Evolutionary conservation across 805 yeast genomes (phyloP), one percentile per base, ranked within the genome.

Genomic region (Wilhelminamyces savonicus): DNA sequence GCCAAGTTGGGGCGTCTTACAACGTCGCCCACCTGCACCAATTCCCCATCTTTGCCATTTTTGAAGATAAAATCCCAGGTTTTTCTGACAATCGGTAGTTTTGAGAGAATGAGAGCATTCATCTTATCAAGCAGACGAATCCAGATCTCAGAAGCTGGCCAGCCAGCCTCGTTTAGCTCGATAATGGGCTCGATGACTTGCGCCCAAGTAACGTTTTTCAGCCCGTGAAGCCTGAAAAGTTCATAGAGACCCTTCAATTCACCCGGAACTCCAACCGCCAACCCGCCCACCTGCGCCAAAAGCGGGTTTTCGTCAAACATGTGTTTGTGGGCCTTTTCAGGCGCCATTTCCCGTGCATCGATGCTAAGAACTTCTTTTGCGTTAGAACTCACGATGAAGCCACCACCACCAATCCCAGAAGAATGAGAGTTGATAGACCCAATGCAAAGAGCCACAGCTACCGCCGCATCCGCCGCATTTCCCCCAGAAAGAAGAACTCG

Each of bases 331-430:
- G 92, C 74, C 2, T 29, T 45, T 2, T 49, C 54, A 0, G 97
- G 97, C 0, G 97, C 95, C 62, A 72, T 74, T 52, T 90, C 98
- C 38, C 98, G 66, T 18, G 92, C 94, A 56, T 90, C 95, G 24
- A 88, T 74, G 17, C 79, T 66, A 3, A 80, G 39, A 2, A 80
- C 72, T 1, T 69, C 66, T 6, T 69, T 66, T 9, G 66, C 31
- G 14, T 20, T 33, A 11, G 48, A 40, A 36, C 61, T 53, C 9
- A 58, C 70, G 25, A 82, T 80, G 44, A 74, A 86, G 0, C 82
- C 85, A 7, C 98, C 97, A 4, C 97, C 97, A 6, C 97, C 96
- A 24, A 90, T 78, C 0, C 97, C 95, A 2, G 94, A 79, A 34
- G 80, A 79, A 59, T 81, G 85, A 39, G 86, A 78, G 48, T 84